These are phyloP conservation scores for Phytomonas sp. DNA, from an alignment of 208 protist genomes.

Conservation along the genomic window DNA sequence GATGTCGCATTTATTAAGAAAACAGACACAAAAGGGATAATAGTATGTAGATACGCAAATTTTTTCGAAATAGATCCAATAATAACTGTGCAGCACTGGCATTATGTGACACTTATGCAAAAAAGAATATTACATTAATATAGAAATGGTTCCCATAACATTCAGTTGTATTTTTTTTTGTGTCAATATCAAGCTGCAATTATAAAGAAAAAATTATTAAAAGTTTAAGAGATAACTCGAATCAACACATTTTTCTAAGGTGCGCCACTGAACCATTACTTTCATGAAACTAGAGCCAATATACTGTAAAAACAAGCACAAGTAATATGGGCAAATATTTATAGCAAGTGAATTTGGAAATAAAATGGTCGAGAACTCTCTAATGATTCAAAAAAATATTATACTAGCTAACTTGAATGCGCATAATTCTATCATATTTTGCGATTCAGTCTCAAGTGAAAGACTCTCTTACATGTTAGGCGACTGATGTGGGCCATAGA, in stretches of 20 bases:
- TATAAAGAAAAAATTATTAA: not conserved
- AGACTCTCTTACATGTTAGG: not conserved
- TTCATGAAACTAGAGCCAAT: not conserved
- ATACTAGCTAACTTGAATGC: conserved; percentile 7
- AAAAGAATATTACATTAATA: conserved; percentile 4
- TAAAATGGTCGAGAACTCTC: not conserved
- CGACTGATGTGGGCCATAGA: not conserved
- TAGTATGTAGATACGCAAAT: not conserved
- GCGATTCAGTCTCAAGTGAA: not conserved
- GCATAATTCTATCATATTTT: not conserved
- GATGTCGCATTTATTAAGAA: not conserved
- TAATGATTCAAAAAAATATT: not conserved
- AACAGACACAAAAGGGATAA: not conserved
- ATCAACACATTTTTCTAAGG: not conserved
- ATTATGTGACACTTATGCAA: not conserved
- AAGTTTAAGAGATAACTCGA: not conserved
- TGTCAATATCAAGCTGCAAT: not conserved
- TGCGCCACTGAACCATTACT: not conserved
- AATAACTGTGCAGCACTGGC: not conserved
- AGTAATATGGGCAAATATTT: conserved; percentile 1
- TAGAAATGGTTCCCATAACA: not conserved
- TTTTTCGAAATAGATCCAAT: not conserved
- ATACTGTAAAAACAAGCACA: conserved; percentile 3
- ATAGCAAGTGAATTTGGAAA: not conserved
- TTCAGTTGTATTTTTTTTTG: not conserved